phyloP scores from a whole-genome alignment of 1,284 basidiomycete genomes.

The Cutaneotrichosporon curvatum region DNA sequence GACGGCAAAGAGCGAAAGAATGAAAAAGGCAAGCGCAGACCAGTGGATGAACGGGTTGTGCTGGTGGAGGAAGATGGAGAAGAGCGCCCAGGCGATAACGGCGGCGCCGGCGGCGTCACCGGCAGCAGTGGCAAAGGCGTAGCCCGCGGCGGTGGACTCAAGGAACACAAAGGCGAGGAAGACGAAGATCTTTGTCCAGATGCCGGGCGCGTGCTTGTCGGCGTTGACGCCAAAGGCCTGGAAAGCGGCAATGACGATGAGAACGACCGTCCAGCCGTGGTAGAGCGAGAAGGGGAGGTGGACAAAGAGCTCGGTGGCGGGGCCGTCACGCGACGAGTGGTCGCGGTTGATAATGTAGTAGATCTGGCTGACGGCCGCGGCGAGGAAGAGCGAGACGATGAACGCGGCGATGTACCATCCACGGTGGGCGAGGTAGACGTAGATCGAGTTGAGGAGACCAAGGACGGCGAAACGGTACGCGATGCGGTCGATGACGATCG shows the following conservation, averaged over 20 bases:
- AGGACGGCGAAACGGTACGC: slow-evolving; percentile 83
- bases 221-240: slow-evolving; percentile 84
- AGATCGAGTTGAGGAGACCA: slow-evolving; percentile 73
- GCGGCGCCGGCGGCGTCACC: slow-evolving; percentile 59
- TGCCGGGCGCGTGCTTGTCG: slow-evolving; percentile 57
- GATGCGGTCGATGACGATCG: slow-evolving; percentile 72
- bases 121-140: slow-evolving; percentile 79
- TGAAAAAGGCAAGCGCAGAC: slow-evolving; percentile 75
- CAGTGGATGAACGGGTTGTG: slow-evolving; percentile 73
- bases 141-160: slow-evolving; percentile 81
- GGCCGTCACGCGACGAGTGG: slow-evolving; percentile 55
- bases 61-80: slow-evolving; percentile 54
- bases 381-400: slow-evolving; percentile 68
- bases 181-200: slow-evolving; percentile 89
- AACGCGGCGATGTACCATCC: slow-evolving; percentile 68
- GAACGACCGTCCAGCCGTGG: slow-evolving; percentile 90
- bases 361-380: slow-evolving; percentile 56
- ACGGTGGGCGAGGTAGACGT: slow-evolving; percentile 69
- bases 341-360: slow-evolving; percentile 87
- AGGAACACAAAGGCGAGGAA: slow-evolving; percentile 89
- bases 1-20: slow-evolving; percentile 77
- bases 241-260: slow-evolving; percentile 80
- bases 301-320: slow-evolving; percentile 59
- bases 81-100: slow-evolving; percentile 44
- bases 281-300: slow-evolving; percentile 76